Conservation (phyloP, 345 rosid genomes). For the Eucalyptus curtisii region DNA sequence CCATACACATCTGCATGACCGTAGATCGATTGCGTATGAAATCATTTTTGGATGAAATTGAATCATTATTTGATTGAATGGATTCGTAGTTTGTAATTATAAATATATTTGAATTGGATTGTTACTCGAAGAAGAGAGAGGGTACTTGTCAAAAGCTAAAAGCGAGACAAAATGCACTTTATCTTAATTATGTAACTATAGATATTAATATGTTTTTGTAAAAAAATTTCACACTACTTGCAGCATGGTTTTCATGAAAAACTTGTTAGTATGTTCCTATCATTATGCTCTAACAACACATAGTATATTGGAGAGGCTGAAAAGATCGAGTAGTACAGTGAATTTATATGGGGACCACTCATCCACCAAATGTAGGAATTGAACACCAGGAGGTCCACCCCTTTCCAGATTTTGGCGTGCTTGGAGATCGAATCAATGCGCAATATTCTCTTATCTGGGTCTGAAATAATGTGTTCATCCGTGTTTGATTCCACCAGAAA, state of each 20-base stretch:
- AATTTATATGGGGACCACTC: slow-evolving; percentile 46
- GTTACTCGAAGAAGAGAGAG: not conserved
- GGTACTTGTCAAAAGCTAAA: not conserved
- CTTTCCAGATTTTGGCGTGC: slow-evolving; percentile 53
- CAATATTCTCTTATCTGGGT: slow-evolving; percentile 54
- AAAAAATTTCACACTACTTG: not conserved
- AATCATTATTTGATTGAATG: not conserved
- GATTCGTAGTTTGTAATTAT: not conserved
- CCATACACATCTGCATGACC: not conserved
- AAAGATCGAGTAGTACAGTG: slow-evolving; percentile 29
- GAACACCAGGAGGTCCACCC: slow-evolving; percentile 65
- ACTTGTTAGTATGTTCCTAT: not conserved
- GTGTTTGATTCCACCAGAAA: slow-evolving; percentile 77
- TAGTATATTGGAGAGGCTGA: not conserved
- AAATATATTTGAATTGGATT: not conserved
- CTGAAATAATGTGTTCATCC: slow-evolving; percentile 39
- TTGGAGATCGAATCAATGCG: slow-evolving; percentile 72
- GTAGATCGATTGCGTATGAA: not conserved
- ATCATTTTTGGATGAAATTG: not conserved
- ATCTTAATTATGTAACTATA: not conserved
- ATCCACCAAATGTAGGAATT: slow-evolving; percentile 98
- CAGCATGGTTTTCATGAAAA: not conserved
- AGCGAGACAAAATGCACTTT: not conserved
- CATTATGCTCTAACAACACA: not conserved
- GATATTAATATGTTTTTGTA: not conserved